Evolutionary conservation across 345 rosid species (phyloP), one percentile per base, ranked within the genome.

Genomic region (Erucastrum elatum): DNA sequence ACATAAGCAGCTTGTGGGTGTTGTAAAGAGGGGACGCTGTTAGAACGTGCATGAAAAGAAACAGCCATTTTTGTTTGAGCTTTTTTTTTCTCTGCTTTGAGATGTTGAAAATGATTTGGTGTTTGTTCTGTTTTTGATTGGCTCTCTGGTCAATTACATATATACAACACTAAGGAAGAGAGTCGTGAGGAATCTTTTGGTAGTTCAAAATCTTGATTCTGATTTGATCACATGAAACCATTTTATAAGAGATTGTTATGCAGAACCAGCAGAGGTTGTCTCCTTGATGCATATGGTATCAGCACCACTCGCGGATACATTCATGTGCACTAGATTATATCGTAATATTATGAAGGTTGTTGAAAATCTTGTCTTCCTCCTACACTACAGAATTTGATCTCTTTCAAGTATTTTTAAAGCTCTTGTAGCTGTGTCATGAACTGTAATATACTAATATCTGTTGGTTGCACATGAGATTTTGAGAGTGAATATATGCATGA

Each of bases 1-100:
- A 86, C 35, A 68, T 84, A 31, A 35, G 88, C 75, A 5, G 69
- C 49, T 11, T 84, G 46, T 30, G 86, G 87, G 71, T 89, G 89
- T 35, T 80, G 77, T 39, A 77, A 82, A 2, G 82, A 75, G 10
- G 86, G 90, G 58, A 79, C 76, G 72, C 88, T 86, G 75, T 84
- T 82, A 2, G 92, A 88, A 2, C 92, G 81, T 70, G 71, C 9
- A 62, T 87, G 92, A 77, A 8, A 83, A 58, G 81, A 76, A n/a
- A 77, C 29, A 5, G 82, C 76, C 89, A 87, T 86, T 82, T 86
- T 82, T n/a, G 84, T 83, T 65, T 59, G 16, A 68, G n/a, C 25
- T 53, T 70, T 33, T 70, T 33, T 1, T 59, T 71, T 70, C 60
- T 71, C 30, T 39, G 72, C 21, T 44, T 71, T 53, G 62, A 62